These are phyloP conservation scores for Paulownia fortunei DNA, from an alignment of 257 asterid species.

Conservation along the genomic window DNA sequence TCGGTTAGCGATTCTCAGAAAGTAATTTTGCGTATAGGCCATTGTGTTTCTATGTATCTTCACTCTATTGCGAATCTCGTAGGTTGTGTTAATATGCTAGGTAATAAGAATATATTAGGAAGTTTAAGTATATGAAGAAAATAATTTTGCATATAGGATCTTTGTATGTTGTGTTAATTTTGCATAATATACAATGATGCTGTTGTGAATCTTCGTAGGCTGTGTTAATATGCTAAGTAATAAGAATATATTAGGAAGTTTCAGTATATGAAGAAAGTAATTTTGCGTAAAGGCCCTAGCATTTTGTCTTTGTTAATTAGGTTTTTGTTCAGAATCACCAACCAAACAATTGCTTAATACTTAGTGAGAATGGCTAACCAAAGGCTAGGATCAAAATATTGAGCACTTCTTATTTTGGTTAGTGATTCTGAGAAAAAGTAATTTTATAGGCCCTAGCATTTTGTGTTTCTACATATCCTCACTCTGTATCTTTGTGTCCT, in stretches of 20 bases:
- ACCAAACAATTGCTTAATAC: neutral
- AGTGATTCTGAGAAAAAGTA: neutral
- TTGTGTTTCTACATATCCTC: neutral
- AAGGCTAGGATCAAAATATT: neutral
- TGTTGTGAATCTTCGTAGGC: neutral
- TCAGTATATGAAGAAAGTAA: neutral
- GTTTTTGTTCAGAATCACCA: neutral
- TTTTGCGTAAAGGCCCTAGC: neutral
- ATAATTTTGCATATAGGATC: too few species aligned
- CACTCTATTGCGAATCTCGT: neutral
- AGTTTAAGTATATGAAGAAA: neutral
- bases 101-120: neutral
- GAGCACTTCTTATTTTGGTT: neutral
- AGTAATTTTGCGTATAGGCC: neutral
- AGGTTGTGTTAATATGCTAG: neutral
- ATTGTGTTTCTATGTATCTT: neutral
- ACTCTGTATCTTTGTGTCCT: neutral
- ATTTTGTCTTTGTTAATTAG: neutral
- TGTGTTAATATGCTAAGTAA: neutral
- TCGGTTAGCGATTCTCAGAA: neutral
- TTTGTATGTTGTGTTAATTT: neutral
- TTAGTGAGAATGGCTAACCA: neutral
- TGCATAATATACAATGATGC: neutral
- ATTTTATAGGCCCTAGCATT: neutral
- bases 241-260: conserved; percentile 12